Evolutionary conservation across 192 early-diverging fungal species (phyloP), one percentile per base, ranked within the genome.

Genomic region (Funneliformis mosseae): DNA sequence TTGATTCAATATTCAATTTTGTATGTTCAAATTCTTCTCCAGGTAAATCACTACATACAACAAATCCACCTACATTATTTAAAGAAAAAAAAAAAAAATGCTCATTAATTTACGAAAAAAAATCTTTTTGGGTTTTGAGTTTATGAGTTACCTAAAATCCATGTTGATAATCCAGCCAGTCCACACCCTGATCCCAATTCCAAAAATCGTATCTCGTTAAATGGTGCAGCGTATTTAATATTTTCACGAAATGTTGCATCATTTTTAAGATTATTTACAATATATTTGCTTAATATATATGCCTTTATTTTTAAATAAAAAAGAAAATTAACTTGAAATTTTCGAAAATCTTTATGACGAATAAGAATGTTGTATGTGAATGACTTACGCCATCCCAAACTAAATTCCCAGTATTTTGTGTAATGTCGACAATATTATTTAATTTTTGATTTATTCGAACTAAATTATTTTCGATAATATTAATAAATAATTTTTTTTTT

Each of bases 401-500:
- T 69, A 69, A 21, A 69, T 69, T 69, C 10, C 67, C 67, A 69
- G 67, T 69, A 69, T 69, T 69, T 18, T 69, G 27, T 39, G 67
- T 69, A 18, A 69, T 69, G n/a, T 42, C 25, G 6, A 69, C 18
- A 7, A 21, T 28, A 42, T 69, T 21, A 16, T 21, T 21, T 69
- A 69, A 21, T 28, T 69, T 69, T 39, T 69, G 67, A 39, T 27
- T 16, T 42, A 69, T 42, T 39, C 18, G 27, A 21, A 69, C 67
- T 21, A 69, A 39, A 21, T 21, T 8, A 69, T 10, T 39, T 38
- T 21, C 2, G 41, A 41, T 21, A 21, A 69, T 41, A 8, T 8
- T 5, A 42, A 42, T 28, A 39, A 39, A 18, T 41, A 38, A 18
- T 38, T 41, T 69, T 18, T 5, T 42, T 18, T 18, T 39, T 5